These are phyloP conservation scores for Quercus phellos DNA, from an alignment of 331 rosid genomes.

Conservation along the genomic window DNA sequence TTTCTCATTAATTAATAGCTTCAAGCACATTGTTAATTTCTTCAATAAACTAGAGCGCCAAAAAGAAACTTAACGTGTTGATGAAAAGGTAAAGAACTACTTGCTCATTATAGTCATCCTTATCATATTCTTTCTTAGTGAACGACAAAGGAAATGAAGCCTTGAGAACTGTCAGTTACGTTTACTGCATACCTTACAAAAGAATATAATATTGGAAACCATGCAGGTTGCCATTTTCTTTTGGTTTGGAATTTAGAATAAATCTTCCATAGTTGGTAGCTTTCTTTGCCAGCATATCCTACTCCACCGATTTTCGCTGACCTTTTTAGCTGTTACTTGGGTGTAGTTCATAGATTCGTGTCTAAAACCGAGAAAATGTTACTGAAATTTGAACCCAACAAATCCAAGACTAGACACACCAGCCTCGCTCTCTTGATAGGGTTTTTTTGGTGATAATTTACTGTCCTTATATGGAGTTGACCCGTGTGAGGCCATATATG, in stretches of 20 bases:
- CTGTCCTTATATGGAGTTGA: constrained; percentile 19
- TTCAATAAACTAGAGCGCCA: too few relatives aligned
- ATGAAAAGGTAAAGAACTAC: too few relatives aligned
- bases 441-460: neutral
- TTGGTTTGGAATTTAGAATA: neutral
- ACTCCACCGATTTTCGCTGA: neutral
- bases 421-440: neutral
- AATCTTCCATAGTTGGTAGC: neutral
- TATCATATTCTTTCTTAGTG: too few relatives aligned
- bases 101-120: too few relatives aligned
- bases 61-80: too few relatives aligned
- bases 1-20: too few relatives aligned
- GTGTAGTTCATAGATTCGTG: neutral
- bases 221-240: too few relatives aligned
- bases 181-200: too few relatives aligned
- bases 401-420: neutral
- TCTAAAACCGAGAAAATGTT: neutral
- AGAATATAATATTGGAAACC: too few relatives aligned
- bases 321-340: neutral
- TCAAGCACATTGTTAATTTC: too few relatives aligned
- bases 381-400: neutral
- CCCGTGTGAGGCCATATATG: neutral
- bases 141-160: too few relatives aligned
- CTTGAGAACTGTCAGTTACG: too few relatives aligned
- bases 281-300: neutral